Base-by-base conservation (phyloP, 371 early-diverging fungal genomes). In the Mortierella sp. region DNA sequence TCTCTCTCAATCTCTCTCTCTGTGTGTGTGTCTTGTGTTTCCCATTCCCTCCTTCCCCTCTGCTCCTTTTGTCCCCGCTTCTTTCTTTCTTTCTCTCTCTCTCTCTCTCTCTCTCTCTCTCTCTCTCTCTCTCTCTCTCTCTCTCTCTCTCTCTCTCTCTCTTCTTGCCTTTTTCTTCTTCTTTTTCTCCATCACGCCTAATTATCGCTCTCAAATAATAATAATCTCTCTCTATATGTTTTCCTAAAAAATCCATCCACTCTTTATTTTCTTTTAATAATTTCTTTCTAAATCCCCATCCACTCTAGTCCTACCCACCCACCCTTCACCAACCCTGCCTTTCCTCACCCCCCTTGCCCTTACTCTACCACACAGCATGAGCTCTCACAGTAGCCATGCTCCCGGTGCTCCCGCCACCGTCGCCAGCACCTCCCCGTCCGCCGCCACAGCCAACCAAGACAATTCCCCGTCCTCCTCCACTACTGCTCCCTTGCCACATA, bases 401-500 rank as follows among this genome's bases (percentile, higher is more conserved):
- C 56, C 52, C 19, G 30, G 23, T 19, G 25, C 60, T 44, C 16
- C 23, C 45, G 57, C 56, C 23, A 28, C 62, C 48, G 26, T 70
- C 19, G 26, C 63, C 26, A 45, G 28, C 43, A 3, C 65, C 23
- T 23, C 66, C 3, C 19, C 70, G 21, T 0, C 57, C 19, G 4
- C 57, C 19, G 4, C 65, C 12, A 19, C 65, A 6, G 15, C 65
- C 7, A 6, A 43, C 18, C 44, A 18, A 43, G 15, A 26, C 53
- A 28, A 37, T 16, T 21, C 53, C 19, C 12, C 47, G 14, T 16
- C 65, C 6, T 15, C 55, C 50, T 2, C 29, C 79, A 6, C 37
- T 62, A 29, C 44, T n/a, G n/a, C n/a, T n/a, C n/a, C 75, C 26
- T 77, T 82, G 37, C 90, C 89, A 14, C 92, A 91, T 77, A 87